phyloP scores from a whole-genome alignment of 2,329 filamentous ascomycete genomes.

The Teratosphaeria zuluensis region DNA sequence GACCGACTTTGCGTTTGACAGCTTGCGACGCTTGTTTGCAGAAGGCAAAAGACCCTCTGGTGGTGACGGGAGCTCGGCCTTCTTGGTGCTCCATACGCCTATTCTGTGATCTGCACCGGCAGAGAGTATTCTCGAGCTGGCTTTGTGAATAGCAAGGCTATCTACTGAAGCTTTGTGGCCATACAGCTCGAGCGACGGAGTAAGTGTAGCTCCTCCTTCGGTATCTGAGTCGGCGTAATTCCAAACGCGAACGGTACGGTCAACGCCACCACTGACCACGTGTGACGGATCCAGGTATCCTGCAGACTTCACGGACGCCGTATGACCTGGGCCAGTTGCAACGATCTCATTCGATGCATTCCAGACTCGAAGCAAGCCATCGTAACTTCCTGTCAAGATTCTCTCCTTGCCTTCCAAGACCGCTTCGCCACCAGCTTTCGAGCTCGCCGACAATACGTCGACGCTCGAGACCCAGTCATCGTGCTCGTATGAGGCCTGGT shows the following conservation, averaged over 20 bases:
- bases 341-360: slow-evolving; percentile 78
- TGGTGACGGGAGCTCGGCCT: slow-evolving; percentile 64
- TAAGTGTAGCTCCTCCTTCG: slow-evolving; percentile 45
- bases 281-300: slow-evolving; percentile 71
- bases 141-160: slow-evolving; percentile 61
- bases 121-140: slow-evolving; percentile 70
- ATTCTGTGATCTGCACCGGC: slow-evolving; percentile 74
- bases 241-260: slow-evolving; percentile 82
- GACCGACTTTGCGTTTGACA: slow-evolving; percentile 38
- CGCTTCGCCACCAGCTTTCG: slow-evolving; percentile 44
- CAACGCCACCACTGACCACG: slow-evolving; percentile 73
- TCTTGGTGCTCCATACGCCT: slow-evolving; percentile 80
- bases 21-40: slow-evolving; percentile 69
- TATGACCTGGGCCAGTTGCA: slow-evolving; percentile 66
- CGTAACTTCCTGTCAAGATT: slow-evolving; percentile 87
- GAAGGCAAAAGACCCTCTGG: slow-evolving; percentile 60
- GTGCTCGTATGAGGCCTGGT: slow-evolving; percentile 88
- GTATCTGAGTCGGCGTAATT: slow-evolving; percentile 64
- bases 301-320: slow-evolving; percentile 67
- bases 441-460: slow-evolving; percentile 65
- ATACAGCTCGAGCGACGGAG: slow-evolving; percentile 70
- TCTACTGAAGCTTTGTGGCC: slow-evolving; percentile 70
- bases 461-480: slow-evolving; percentile 93
- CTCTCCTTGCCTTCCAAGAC: slow-evolving; percentile 47
- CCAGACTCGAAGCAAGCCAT: slow-evolving; percentile 83